These are phyloP conservation scores for Cordyceps cateniannulata DNA, from an alignment of 2,329 filamentous ascomycete genomes.

Conservation along the genomic window DNA sequence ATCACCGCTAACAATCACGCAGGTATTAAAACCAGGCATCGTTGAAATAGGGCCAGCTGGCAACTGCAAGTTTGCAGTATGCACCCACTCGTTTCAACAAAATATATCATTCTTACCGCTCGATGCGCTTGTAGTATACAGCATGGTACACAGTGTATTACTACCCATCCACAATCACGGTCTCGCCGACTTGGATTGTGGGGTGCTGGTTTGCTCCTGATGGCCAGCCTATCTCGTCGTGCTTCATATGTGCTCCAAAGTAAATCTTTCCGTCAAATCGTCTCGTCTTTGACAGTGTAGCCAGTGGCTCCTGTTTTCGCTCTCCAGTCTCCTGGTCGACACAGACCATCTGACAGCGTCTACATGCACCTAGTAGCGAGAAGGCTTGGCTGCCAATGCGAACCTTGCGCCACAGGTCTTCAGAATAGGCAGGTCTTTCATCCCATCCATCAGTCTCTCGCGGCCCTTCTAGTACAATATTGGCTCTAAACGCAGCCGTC, in stretches of 20 bases:
- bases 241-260: conserved; percentile 77
- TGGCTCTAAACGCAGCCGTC: conserved; percentile 77
- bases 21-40: not conserved
- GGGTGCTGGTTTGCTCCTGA: not conserved
- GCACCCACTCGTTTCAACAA: not conserved
- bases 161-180: conserved; percentile 22
- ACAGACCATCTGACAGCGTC: conserved; percentile 94
- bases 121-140: not conserved
- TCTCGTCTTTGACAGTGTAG: conserved; percentile 81
- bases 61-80: not conserved
- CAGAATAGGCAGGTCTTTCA: conserved; percentile 58
- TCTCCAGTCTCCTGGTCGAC: conserved; percentile 77
- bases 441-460: conserved; percentile 12
- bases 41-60: not conserved
- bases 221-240: conserved; percentile 22
- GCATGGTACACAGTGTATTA: not conserved
- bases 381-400: conserved; percentile 59
- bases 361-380: conserved; percentile 73
- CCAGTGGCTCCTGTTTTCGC: conserved; percentile 77
- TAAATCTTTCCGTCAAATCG: conserved; percentile 77
- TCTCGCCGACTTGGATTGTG: conserved; percentile 44
- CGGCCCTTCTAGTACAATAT: conserved; percentile 65
- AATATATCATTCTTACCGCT: not conserved
- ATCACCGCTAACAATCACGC: not conserved
- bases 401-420: conserved; percentile 70